These are phyloP conservation scores for Eurotiales sp. DNA, from an alignment of 2,329 filamentous ascomycete species.

Conservation along the genomic window DNA sequence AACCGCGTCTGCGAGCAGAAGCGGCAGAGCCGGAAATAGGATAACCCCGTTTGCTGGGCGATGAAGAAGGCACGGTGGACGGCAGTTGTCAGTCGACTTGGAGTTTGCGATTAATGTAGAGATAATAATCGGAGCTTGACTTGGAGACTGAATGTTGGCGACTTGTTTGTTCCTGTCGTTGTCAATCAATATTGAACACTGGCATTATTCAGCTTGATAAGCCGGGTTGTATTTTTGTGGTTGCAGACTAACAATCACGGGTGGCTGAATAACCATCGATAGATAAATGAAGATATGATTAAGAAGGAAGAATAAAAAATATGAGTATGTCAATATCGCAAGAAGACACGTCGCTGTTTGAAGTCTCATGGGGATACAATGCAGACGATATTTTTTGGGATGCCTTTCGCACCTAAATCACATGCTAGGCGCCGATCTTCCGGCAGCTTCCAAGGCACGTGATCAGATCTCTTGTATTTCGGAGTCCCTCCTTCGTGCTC, in stretches of 20 bases:
- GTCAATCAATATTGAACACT: not conserved
- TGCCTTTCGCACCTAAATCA: no score
- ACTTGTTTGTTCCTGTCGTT: conserved; percentile 8
- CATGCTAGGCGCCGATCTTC: conserved; percentile 8
- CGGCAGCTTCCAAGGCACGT: conserved; percentile 11
- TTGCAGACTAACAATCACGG: no score
- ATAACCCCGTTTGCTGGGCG: conserved; percentile 26
- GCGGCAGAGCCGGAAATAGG: conserved; percentile 44
- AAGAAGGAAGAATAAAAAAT: not conserved
- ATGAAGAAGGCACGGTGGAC: conserved; percentile 16
- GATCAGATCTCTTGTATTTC: no score
- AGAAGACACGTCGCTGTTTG: no score
- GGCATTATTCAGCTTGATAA: not conserved
- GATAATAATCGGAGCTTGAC: conserved; percentile 18
- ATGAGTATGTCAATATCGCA: no score
- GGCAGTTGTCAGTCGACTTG: not conserved
- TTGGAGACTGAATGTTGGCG: conserved; percentile 35
- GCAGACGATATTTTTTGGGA: not conserved
- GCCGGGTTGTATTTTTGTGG: no score
- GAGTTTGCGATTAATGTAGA: conserved; percentile 22
- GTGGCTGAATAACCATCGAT: not conserved
- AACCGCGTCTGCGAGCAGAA: conserved; percentile 34
- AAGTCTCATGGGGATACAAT: no score
- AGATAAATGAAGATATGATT: not conserved
- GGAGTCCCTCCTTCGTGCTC: no score